Evolutionary conservation across 768 basidiomycete species (phyloP), one percentile per base, ranked within the genome.

Genomic region (Tylopilus rubrobrunneus): DNA sequence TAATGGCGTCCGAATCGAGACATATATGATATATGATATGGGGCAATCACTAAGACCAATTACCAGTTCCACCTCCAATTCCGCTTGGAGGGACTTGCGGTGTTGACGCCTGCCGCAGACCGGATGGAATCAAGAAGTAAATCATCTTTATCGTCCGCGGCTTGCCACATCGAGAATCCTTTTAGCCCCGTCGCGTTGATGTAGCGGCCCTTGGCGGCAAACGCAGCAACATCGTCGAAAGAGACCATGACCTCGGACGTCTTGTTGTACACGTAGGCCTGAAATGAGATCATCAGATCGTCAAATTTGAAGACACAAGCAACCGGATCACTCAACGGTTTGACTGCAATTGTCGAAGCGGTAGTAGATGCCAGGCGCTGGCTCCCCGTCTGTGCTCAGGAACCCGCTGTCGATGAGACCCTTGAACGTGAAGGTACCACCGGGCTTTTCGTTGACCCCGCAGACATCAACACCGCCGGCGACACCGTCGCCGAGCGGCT

Each of bases 111-210:
- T 14, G 36, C 37, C 7, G 23, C 45, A 33, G 9, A n/a, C 39
- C 39, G 31, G 17, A 47, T 40, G 12, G 31, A 25, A 27, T 45
- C 52, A 4, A 89, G 71, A 42, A 89, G 72, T 11, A 21, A 78
- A 62, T 87, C 75, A 19, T 82, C 58, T 45, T 70, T 76, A 63
- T 88, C 88, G 7, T 83, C 84, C 25, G 79, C 84, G 44, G 83
- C 78, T 64, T 89, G 83, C 86, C 86, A 89, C 69, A 85, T 79
- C 1, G 82, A 71, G 66, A 89, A 89, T 5, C 87, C 87, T 53
- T 70, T 73, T 12, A 90, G 68, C 5, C 78, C 79, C 9, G 67
- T 67, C 11, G 66, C 56, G 43, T 75, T 74, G 61, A 89, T 84
- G 64, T 76, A 89, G 3, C 63, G 59, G 10, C 87, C 87, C 70